phyloP scores from a whole-genome alignment of 2,329 filamentous ascomycete genomes.

The Aspergillus piperis region DNA sequence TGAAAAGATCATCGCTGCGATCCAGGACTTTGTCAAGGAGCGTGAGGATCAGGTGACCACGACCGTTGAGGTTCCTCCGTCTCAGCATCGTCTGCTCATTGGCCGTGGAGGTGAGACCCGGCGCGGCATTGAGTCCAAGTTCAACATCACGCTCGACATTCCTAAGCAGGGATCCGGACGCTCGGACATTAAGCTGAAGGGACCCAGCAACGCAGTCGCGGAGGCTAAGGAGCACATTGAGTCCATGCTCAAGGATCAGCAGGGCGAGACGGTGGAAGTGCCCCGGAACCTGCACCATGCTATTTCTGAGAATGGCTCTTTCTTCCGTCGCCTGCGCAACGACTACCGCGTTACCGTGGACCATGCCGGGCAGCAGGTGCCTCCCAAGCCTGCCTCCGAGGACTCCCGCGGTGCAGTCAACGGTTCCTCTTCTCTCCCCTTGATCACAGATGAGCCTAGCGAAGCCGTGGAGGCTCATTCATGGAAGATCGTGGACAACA shows the following conservation, averaged over 20 bases:
- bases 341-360: conserved; percentile 89
- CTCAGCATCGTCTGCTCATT: conserved; percentile 89
- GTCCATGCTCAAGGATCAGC: conserved; percentile 76
- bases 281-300: conserved; percentile 80
- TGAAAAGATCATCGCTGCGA: conserved; percentile 81
- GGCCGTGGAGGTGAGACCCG: conserved; percentile 88
- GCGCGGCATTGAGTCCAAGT: conserved; percentile 80
- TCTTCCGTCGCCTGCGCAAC: conserved; percentile 87
- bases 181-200: conserved; percentile 82
- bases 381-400: conserved; percentile 63
- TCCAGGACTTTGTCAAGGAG: conserved; percentile 78
- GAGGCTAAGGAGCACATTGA: conserved; percentile 83
- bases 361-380: conserved; percentile 77
- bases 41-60: conserved; percentile 81
- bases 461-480: conserved; percentile 68
- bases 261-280: conserved; percentile 83
- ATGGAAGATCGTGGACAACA: conserved; percentile 74
- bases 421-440: conserved; percentile 65
- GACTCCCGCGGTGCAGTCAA: conserved; percentile 56
- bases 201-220: conserved; percentile 74
- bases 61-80: conserved; percentile 76
- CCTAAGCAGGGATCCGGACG: conserved; percentile 83
- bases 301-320: conserved; percentile 79
- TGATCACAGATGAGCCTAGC: conserved; percentile 85
- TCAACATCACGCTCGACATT: conserved; percentile 84